A percentile compares a stretch with the other conserved stretches of the same genome.
phyloP scores from a whole-genome alignment of 345 rosid species.

The Populus nigra region DNA sequence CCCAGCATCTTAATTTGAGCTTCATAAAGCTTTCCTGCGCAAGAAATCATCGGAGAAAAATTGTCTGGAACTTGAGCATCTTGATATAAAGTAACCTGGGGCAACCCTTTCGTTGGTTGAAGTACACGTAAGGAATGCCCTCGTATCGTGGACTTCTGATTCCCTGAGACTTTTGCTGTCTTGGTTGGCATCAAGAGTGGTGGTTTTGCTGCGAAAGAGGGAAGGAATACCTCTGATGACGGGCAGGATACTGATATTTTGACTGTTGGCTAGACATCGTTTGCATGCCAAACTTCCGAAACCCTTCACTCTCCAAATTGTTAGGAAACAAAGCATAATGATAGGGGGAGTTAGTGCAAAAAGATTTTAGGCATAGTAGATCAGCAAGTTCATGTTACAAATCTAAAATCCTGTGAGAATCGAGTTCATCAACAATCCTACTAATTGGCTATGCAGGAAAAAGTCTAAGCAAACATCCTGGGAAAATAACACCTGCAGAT shows the following conservation, averaged over 20 bases:
- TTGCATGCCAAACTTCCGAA: constrained; percentile 25
- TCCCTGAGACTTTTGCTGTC: constrained; percentile 65
- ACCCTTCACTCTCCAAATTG: constrained; percentile 22
- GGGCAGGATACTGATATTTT: constrained; percentile 33
- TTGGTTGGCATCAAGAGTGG: constrained; percentile 2
- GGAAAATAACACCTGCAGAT: background rate
- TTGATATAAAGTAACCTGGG: constrained; percentile 67
- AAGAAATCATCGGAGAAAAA: constrained; percentile 26
- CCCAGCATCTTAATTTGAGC: constrained; percentile 60
- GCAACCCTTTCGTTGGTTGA: constrained; percentile 58
- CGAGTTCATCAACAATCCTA: background rate
- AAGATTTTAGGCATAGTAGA: background rate
- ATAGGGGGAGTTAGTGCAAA: background rate
- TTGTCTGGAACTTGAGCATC: constrained; percentile 59
- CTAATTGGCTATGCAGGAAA: background rate
- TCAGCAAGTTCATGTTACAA: background rate
- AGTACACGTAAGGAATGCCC: constrained; percentile 62
- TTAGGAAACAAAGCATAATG: constrained; percentile 4
- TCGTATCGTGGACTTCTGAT: constrained; percentile 25
- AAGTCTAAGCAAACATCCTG: background rate
- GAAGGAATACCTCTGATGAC: constrained; percentile 12
- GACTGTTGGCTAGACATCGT: constrained; percentile 28
- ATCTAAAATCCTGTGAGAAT: background rate
- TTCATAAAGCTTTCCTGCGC: constrained; percentile 24
- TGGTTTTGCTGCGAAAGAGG: background rate